phyloP scores from a whole-genome alignment of 2,329 filamentous ascomycete genomes.

The Cryphonectria carpinicola region DNA sequence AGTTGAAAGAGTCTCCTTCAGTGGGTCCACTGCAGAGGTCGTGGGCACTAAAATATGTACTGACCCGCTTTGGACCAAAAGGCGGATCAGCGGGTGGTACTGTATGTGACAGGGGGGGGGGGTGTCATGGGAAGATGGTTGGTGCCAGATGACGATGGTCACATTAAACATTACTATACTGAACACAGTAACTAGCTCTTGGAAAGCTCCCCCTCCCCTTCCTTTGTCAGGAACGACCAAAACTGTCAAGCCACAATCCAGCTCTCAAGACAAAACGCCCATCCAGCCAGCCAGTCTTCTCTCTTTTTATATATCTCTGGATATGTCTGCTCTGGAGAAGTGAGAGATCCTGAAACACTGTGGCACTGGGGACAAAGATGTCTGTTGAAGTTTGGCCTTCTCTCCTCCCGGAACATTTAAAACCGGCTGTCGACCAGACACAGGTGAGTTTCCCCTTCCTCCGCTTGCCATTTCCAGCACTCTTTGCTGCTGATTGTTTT shows the following conservation, averaged over 20 bases:
- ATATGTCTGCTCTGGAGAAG: conserved; percentile 36
- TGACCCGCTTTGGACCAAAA: neutral
- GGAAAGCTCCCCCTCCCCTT: neutral
- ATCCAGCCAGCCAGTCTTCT: neutral
- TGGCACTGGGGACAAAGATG: conserved; percentile 44
- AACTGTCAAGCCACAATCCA: neutral
- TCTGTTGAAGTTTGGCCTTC: conserved; percentile 63
- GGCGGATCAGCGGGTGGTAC: neutral
- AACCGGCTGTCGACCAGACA: conserved; percentile 52
- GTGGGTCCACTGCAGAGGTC: neutral
- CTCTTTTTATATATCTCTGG: neutral
- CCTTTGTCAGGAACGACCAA: neutral
- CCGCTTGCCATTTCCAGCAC: conserved; percentile 1
- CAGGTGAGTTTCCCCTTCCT: conserved; percentile 47
- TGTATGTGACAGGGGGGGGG: neutral
- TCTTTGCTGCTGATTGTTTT: neutral
- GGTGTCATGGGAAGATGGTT: neutral
- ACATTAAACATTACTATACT: neutral
- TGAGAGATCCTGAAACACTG: conserved; percentile 17
- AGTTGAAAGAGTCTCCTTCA: neutral
- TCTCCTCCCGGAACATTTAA: conserved; percentile 54
- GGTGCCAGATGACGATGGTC: neutral
- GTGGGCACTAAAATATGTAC: neutral
- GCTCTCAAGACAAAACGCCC: neutral
- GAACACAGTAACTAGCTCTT: conserved; percentile 4